Conservation (phyloP, 257 asterid genomes). For the Paulownia fortunei region DNA sequence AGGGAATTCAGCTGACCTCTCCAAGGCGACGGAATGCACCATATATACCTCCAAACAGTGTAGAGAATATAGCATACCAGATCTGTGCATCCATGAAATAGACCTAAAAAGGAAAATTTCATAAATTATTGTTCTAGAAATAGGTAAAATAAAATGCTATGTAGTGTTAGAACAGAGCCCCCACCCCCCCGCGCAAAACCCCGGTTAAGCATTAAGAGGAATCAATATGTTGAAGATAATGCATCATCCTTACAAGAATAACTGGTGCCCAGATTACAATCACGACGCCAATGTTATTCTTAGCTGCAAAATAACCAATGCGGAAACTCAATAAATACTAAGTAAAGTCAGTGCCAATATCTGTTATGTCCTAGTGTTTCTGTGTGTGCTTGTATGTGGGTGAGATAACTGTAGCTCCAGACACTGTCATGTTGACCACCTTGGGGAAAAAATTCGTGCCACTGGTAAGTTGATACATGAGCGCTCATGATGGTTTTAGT, state of each 20-base stretch:
- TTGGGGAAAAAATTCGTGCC: slow-evolving; percentile 96
- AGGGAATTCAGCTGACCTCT: slow-evolving; percentile 49
- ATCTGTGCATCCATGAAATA: slow-evolving; percentile 91
- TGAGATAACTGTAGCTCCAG: neutral
- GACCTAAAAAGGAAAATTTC: slow-evolving; percentile 51
- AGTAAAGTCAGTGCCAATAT: slow-evolving; percentile 19
- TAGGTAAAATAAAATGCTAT: slow-evolving; percentile 18
- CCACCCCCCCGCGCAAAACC: no score
- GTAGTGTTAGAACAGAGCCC: neutral
- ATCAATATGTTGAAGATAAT: slow-evolving; percentile 19
- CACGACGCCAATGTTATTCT: slow-evolving; percentile 85
- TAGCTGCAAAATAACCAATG: slow-evolving; percentile 59
- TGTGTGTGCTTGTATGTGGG: neutral
- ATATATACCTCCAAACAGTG: slow-evolving; percentile 90
- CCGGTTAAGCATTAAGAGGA: neutral
- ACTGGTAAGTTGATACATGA: slow-evolving; percentile 67
- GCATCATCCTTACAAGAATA: slow-evolving; percentile 54
- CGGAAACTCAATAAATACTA: slow-evolving; percentile 22
- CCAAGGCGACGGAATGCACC: slow-evolving; percentile 98
- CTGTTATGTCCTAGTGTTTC: neutral
- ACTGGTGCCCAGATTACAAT: slow-evolving; percentile 80
- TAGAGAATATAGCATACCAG: slow-evolving; percentile 97
- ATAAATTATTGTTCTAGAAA: neutral
- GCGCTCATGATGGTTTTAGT: slow-evolving; percentile 75
- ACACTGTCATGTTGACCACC: slow-evolving; percentile 48